phyloP scores from a whole-genome alignment of 2,329 filamentous ascomycete species.

The Cucurbitaria berberidis region DNA sequence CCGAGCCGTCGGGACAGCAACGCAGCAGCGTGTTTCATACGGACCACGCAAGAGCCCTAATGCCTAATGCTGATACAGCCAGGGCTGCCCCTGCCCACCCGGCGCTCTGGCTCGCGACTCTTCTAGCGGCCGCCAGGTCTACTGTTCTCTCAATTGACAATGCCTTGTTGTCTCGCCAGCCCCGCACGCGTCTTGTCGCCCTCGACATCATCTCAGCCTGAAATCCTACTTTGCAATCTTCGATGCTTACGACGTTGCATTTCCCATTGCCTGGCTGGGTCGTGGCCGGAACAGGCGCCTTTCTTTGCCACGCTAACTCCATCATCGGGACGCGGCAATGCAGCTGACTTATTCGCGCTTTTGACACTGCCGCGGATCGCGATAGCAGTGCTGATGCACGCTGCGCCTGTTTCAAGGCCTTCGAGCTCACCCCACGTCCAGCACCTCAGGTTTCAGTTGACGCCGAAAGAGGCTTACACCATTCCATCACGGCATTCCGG shows the following conservation, averaged over 20 bases:
- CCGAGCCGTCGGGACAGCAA: constrained; percentile 1
- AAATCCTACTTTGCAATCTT: constrained; percentile 8
- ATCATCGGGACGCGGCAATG: neutral
- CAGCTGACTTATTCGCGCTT: neutral
- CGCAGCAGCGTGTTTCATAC: constrained; percentile 8
- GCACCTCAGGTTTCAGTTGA: neutral
- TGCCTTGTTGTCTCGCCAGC: constrained; percentile 12
- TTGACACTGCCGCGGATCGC: neutral
- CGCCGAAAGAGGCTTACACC: no score
- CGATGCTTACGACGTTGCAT: constrained; percentile 16
- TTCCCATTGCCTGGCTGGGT: neutral
- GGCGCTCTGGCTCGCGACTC: constrained; percentile 25
- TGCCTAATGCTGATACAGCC: no score
- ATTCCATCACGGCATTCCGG: neutral
- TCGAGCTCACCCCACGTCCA: neutral
- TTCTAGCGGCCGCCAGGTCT: constrained; percentile 24
- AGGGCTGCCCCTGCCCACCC: no score
- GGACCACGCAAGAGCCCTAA: no score
- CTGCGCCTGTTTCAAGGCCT: neutral
- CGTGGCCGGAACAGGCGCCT: constrained; percentile 5
- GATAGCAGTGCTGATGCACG: neutral
- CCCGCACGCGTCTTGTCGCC: constrained; percentile 25
- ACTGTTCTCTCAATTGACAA: constrained; percentile 26
- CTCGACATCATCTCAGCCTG: constrained; percentile 14
- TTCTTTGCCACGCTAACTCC: neutral